Evolutionary conservation across 495 filamentous ascomycete genomes (phyloP), one percentile per base, ranked within the genome.

Genomic region (Neurospora sp.): DNA sequence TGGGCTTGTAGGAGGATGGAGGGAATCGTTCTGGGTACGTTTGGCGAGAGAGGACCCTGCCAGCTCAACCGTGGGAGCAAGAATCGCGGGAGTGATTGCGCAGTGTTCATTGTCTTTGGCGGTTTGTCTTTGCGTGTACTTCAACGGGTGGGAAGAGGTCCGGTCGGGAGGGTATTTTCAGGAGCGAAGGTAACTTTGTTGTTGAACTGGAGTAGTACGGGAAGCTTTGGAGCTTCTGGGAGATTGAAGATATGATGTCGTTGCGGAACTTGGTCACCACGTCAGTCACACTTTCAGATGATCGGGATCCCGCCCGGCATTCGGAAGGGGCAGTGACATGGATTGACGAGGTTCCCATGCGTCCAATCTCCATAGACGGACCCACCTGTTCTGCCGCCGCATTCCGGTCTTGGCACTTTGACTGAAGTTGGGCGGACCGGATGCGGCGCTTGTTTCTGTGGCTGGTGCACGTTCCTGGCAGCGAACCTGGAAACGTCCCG

Each of bases 231-330:
- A 66, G 54, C 54, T 66, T 4, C 14, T 62, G 27, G 54, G 54
- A 35, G 14, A 66, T 66, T 66, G 54, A 93, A 69, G 98, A 87
- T 93, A 96, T 97, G 18, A 93, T 93, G 14, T 96, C 90, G 77
- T 99, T 98, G 79, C 93, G 96, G 49, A 97, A 88, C 74, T 93
- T 98, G 95, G 74, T 96, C 54, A 66, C 54, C 54, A 66, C 54
- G 54, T 66, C 54, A 35, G 27, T 66, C 27, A 66, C 54, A 35
- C 54, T 35, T 66, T 18, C 27, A 66, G 27, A 66, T 66, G 54
- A 3, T 66, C 54, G 54, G 54, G 54, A 66, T 37, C 7, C 4
- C 12, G 54, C 27, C 54, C 54, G 14, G 54, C 54, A 18, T 66
- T 66, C 54, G 54, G 54, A 62, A 62, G 27, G 54, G 49, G 49